Base-by-base conservation (phyloP, 2,329 filamentous ascomycete genomes). In the Sphaerostilbella broomeana region DNA sequence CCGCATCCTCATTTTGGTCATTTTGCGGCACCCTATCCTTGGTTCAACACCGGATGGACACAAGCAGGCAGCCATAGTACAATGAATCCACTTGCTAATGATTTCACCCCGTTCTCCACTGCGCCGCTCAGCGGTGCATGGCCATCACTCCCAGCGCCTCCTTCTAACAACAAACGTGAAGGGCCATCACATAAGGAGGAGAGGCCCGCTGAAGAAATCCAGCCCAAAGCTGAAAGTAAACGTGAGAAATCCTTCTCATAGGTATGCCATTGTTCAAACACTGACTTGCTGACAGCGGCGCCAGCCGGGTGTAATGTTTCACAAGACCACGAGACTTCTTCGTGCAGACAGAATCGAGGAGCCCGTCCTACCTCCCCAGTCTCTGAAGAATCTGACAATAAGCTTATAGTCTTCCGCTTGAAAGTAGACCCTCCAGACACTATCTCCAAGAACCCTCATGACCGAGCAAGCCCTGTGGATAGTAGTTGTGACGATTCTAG, bases 21-120 rank as follows among this genome's bases (percentile, higher is more conserved):
- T 8, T 17, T 13, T 9, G 12, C 5, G 12, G 13, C 27, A n/a
- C 12, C 4, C 4, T 12, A 28, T 25, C 6, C 25, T n/a, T 25
- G 16, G 9, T 21, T 26, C 29, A 40, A 12, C 27, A 29, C 28
- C 10, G 12, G 27, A 30, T 35, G 22, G 21, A n/a, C 11, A 19
- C 13, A n/a, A 7, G n/a, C 2, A 9, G 13, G 12, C 34, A 15
- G 9, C 18, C 6, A 18, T 11, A 17, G 9, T 6, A 42, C 17
- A 10, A 59, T 59, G 56, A 59, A 59, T 44, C 56, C 56, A 4
- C 47, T 45, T 13, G 56, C 56, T 6, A 42, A 45, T n/a, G 44
- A 48, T 13, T 58, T 58, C 33, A 44, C 48, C 13, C 56, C 56
- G 19, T 42, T 33, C 9, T 26, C 32, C 20, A 39, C 32, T 22